Evolutionary conservation across 2,329 filamentous ascomycete genomes (phyloP).

Genomic region (Colletotrichum sp.): DNA sequence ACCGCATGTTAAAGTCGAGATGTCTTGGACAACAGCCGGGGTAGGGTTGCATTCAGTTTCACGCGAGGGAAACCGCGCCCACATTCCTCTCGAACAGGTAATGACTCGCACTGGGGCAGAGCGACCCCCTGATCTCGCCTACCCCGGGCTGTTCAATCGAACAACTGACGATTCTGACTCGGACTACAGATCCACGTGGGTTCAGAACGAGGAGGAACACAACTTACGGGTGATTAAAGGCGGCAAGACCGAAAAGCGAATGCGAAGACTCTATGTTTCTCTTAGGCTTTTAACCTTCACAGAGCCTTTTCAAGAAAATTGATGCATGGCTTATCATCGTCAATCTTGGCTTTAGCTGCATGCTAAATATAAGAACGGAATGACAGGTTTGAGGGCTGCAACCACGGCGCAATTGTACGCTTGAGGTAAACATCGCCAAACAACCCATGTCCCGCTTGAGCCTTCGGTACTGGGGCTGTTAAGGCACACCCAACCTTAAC

Average conservation of each 20-base stretch:
- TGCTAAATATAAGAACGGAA: neutral
- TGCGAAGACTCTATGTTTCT: neutral
- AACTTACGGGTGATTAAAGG: neutral
- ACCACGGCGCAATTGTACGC: neutral
- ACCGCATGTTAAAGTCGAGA: neutral
- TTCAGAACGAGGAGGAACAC: neutral
- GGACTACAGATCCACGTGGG: neutral
- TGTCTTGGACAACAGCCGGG: neutral
- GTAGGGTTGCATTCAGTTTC: neutral
- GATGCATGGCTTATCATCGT: neutral
- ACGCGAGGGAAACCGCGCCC: neutral
- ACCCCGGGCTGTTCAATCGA: neutral
- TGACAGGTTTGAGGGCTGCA: neutral
- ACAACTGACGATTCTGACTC: neutral
- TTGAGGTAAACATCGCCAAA: neutral
- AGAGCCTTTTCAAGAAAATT: neutral
- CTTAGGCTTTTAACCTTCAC: neutral
- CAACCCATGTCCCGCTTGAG: neutral
- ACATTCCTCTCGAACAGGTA: neutral
- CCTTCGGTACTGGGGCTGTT: neutral
- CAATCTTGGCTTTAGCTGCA: neutral
- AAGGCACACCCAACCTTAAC: neutral
- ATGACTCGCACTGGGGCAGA: constrained; percentile 2
- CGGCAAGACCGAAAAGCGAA: neutral
- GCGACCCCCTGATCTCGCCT: constrained; percentile 1